These are phyloP conservation scores for Nothomitra cinnamomea DNA, from an alignment of 2,329 filamentous ascomycete genomes.

Conservation along the genomic window DNA sequence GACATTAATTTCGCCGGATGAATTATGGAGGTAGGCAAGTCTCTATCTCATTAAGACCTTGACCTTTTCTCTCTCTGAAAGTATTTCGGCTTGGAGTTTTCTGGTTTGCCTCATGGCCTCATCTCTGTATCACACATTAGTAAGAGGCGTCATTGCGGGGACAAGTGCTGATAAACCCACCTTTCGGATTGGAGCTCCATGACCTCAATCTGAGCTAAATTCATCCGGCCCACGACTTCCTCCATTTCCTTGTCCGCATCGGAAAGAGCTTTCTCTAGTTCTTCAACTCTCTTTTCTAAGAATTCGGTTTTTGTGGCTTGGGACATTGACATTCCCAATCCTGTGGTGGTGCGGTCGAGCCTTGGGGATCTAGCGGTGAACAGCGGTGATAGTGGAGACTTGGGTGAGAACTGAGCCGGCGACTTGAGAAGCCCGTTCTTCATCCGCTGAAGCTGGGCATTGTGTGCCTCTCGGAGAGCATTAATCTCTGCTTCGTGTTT, in stretches of 20 bases:
- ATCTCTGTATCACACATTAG: slow-evolving; percentile 30
- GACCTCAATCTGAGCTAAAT: slow-evolving; percentile 67
- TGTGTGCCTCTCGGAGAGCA: slow-evolving; percentile 59
- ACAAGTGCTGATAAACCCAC: slow-evolving; percentile 15
- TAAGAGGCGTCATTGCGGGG: not conserved
- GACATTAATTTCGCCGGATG: not conserved
- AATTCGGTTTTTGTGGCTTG: slow-evolving; percentile 58
- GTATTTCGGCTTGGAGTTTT: slow-evolving; percentile 49
- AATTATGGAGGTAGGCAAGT: not conserved
- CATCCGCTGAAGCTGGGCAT: slow-evolving; percentile 58
- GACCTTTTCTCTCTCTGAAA: slow-evolving; percentile 44
- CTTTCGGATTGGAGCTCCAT: slow-evolving; percentile 58
- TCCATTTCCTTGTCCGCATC: slow-evolving; percentile 71
- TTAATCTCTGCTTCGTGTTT: slow-evolving; percentile 77
- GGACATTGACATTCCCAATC: slow-evolving; percentile 39
- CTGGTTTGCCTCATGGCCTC: slow-evolving; percentile 56
- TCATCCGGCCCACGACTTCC: slow-evolving; percentile 68
- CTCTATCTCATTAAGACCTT: slow-evolving; percentile 23
- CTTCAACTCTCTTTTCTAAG: slow-evolving; percentile 61
- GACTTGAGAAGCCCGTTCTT: slow-evolving; percentile 31
- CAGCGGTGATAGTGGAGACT: slow-evolving; percentile 35
- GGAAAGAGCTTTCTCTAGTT: slow-evolving; percentile 66
- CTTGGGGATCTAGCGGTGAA: slow-evolving; percentile 40
- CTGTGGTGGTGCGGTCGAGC: slow-evolving; percentile 43
- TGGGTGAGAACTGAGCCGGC: slow-evolving; percentile 7